Base-by-base conservation (phyloP, 495 filamentous ascomycete genomes). In the Penicillium malachiteum region DNA sequence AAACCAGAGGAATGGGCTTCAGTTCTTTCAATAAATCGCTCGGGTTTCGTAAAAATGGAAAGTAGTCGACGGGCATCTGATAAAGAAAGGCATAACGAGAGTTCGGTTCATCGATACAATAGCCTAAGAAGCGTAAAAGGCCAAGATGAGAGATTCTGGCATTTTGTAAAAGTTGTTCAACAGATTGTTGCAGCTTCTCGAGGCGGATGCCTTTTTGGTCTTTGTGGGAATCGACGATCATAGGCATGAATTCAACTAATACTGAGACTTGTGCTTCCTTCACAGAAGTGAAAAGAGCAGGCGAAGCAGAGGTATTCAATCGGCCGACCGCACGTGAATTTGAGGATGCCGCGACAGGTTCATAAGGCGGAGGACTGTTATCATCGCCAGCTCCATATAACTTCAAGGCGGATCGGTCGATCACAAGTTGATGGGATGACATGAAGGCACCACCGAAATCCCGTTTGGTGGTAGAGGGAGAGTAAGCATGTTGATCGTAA, bases 1-100 rank as follows among this genome's bases (percentile, higher is more conserved):
- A 78, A 4, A 79, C 68, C n/a, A 81, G 62, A 32, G 73, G 76
- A 45, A 77, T 71, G 0, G 79, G 74, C 34, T 71, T 74, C 46
- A 73, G 54, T 21, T 69, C 68, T 38, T 69, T 75, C 34, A 73
- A 55, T 7, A 77, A 62, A 50, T 77, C 74, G 43, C 71, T 76
- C 1, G 74, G 76, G 38, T 78, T 76, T 46, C 64, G 70, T 18
- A 79, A 61, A 50, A 76, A 77, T 1, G 75, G 74, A 51, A 75
- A 73, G 56, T 75, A 77, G 62, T 76, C 81, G 7, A 82, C 76
- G 0, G 92, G 92, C 63, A 96, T 85, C 50, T 90, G 85, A 62
- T 92, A 96, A 47, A 96, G 81, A 44, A 96, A 79, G 18, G 89
- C 91, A 66, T 90, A 87, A 8, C 90, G 81, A 10, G 88, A 86